These are phyloP conservation scores for Ophiostoma ips DNA, from an alignment of 2,329 filamentous ascomycete species.

Conservation along the genomic window DNA sequence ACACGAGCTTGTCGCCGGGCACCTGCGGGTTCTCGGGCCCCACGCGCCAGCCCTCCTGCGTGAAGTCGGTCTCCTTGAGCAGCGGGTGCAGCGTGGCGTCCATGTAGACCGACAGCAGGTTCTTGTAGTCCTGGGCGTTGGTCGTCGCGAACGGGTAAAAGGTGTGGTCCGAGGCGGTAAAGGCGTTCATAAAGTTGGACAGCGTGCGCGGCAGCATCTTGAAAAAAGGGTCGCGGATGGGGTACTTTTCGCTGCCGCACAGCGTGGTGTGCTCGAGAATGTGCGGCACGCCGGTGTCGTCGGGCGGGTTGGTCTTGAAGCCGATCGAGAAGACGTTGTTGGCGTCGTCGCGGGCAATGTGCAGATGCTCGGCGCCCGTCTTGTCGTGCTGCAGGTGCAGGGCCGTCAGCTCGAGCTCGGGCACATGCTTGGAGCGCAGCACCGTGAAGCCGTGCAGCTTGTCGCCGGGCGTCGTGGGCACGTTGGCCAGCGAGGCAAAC, in stretches of 20 bases:
- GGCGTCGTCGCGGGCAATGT: conserved; percentile 85
- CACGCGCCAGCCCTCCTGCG: conserved; percentile 92
- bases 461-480: conserved; percentile 60
- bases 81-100: conserved; percentile 87
- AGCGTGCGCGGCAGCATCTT: conserved; percentile 97
- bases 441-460: conserved; percentile 90
- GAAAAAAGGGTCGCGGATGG: conserved; percentile 98
- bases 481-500: conserved; percentile 38
- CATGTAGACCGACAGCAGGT: conserved; percentile 90
- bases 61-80: conserved; percentile 81
- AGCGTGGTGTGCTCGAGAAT: conserved; percentile 96
- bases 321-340: conserved; percentile 99
- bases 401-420: conserved; percentile 84
- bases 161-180: conserved; percentile 91
- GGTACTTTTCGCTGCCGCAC: conserved; percentile 91
- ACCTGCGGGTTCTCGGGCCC: conserved; percentile 73
- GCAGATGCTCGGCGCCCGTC: conserved; percentile 89
- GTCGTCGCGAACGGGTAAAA: conserved; percentile 97
- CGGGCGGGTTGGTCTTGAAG: conserved; percentile 96
- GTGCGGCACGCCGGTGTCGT: conserved; percentile 91
- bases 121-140: conserved; percentile 87
- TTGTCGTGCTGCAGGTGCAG: conserved; percentile 85
- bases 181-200: conserved; percentile 99
- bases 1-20: conserved; percentile 60
- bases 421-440: conserved; percentile 76